Percentiles rank a stretch among this genome's conserved stretches.
Conservation (phyloP, 768 basidiomycete genomes). For the Rhodotorula sphaerocarpa region DNA sequence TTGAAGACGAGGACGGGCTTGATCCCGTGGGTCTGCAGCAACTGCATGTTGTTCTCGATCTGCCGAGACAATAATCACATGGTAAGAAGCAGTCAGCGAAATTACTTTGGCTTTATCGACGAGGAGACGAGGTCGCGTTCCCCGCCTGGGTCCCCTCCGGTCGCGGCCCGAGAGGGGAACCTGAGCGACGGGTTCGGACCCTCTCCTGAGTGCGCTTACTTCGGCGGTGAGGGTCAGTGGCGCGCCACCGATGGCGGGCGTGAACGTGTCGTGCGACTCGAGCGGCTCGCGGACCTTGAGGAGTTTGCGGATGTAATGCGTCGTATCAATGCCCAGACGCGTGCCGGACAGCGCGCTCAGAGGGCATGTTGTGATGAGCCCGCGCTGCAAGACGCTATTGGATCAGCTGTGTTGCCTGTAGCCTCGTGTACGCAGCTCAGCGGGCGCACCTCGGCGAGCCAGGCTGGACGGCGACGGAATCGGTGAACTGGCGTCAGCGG, state of each 20-base stretch:
- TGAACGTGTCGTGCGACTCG: slow-evolving; percentile 70
- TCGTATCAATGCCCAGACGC: slow-evolving; percentile 92
- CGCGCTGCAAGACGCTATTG: slow-evolving; percentile 48
- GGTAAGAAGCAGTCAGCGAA: neutral
- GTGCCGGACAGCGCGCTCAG: slow-evolving; percentile 77
- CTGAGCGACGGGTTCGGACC: no score
- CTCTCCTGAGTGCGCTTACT: neutral
- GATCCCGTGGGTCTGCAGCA: slow-evolving; percentile 81
- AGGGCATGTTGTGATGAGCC: slow-evolving; percentile 72
- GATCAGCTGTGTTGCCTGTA: neutral
- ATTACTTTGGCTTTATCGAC: no score
- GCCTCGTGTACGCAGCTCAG: no score
- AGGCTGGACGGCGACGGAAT: slow-evolving; percentile 9
- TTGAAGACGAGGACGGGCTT: slow-evolving; percentile 99
- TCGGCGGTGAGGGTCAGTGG: slow-evolving; percentile 67
- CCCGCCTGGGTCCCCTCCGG: neutral
- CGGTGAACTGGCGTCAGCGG: neutral
- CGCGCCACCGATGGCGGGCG: slow-evolving; percentile 89
- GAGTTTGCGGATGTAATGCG: slow-evolving; percentile 73
- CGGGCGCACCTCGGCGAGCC: slow-evolving; percentile 25
- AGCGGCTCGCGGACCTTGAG: slow-evolving; percentile 57
- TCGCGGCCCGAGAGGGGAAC: neutral
- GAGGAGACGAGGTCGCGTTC: neutral
- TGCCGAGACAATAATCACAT: slow-evolving; percentile 38
- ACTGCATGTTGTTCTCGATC: slow-evolving; percentile 83